Evolutionary conservation across 257 asterid genomes (phyloP).

Genomic region (Petrea volubilis): DNA sequence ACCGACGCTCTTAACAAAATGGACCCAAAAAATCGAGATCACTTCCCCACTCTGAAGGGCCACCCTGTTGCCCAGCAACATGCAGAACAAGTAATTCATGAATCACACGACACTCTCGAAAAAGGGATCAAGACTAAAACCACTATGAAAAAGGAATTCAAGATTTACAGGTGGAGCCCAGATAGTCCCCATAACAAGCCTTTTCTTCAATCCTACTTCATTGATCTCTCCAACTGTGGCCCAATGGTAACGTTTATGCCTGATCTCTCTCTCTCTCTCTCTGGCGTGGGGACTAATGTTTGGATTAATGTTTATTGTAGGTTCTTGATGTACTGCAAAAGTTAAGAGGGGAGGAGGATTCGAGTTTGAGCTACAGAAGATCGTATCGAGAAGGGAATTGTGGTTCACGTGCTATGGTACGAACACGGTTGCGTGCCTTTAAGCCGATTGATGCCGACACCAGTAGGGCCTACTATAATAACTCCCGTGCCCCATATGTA

Average conservation of each 20-base stretch:
- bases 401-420: constrained; percentile 77
- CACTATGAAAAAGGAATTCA: constrained; percentile 52
- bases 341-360: constrained; percentile 63
- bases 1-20: constrained; percentile 20
- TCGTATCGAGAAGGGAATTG: constrained; percentile 84
- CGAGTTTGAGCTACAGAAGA: constrained; percentile 60
- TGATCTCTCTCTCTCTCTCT: no score
- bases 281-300: background rate
- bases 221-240: constrained; percentile 66
- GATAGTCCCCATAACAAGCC: constrained; percentile 54
- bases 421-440: constrained; percentile 77
- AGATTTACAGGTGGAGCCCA: constrained; percentile 76
- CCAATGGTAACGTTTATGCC: constrained; percentile 53
- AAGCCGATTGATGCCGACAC: constrained; percentile 63
- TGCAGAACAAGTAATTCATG: constrained; percentile 48
- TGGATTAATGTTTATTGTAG: constrained; percentile 22
- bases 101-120: constrained; percentile 30
- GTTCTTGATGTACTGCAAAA: constrained; percentile 74
- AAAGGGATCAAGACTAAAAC: background rate
- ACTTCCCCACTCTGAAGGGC: constrained; percentile 52
- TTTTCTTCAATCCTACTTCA: constrained; percentile 57
- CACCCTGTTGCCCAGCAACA: constrained; percentile 60
- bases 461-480: constrained; percentile 42
- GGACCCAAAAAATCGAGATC: constrained; percentile 13
- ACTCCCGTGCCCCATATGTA: constrained; percentile 84